Evolutionary conservation across 192 early-diverging fungal species (phyloP).

Genomic region (Phycomyces nitens): DNA sequence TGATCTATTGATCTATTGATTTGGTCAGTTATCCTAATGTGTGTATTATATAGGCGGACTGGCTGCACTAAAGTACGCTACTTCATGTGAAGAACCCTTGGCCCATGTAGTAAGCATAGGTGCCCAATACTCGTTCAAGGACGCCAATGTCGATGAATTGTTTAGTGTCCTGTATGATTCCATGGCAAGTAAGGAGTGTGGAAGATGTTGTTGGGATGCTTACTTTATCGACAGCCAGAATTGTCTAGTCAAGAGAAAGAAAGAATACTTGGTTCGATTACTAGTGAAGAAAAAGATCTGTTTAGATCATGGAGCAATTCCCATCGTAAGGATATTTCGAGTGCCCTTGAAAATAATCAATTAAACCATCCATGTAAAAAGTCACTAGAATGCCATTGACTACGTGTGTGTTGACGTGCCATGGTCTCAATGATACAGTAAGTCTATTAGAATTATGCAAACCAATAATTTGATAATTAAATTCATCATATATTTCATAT

Average conservation of each 20-base stretch:
- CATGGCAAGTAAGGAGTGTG: background rate
- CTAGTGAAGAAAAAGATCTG: conserved; percentile 16
- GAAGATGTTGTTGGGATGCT: background rate
- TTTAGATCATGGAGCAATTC: conserved; percentile 25
- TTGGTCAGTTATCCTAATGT: too few relatives aligned
- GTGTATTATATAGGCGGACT: conserved; percentile 26
- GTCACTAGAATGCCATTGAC: conserved; percentile 45
- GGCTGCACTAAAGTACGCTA: conserved; percentile 33
- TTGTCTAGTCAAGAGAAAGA: background rate
- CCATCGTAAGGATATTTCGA: conserved; percentile 13
- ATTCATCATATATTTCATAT: too few relatives aligned
- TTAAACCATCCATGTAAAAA: conserved; percentile 8
- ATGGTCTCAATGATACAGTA: conserved; percentile 51
- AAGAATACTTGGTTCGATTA: background rate
- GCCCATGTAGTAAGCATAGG: conserved; percentile 30
- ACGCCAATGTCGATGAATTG: background rate
- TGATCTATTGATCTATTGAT: too few relatives aligned
- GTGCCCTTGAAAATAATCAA: background rate
- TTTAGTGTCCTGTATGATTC: background rate
- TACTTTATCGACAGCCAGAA: background rate
- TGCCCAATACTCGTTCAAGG: conserved; percentile 24
- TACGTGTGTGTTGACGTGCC: conserved; percentile 47
- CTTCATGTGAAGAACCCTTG: conserved; percentile 26
- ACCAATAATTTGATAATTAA: too few relatives aligned
- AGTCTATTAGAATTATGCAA: background rate